Base-by-base conservation (phyloP, 345 rosid genomes). In the Gynandropsis gynandra region DNA sequence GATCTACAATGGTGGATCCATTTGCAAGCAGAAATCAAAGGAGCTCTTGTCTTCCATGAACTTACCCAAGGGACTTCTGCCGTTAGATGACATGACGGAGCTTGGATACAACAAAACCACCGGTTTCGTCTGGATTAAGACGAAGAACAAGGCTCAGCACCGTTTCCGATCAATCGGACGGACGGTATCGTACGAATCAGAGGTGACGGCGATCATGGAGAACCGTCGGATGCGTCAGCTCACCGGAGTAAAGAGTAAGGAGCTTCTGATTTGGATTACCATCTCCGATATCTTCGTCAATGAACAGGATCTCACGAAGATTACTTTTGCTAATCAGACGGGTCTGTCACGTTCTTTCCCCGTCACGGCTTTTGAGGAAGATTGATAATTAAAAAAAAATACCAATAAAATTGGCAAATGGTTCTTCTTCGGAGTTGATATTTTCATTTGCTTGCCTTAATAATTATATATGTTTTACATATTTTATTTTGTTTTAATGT, bases 121-220 rank as follows among this genome's bases (percentile, higher is more conserved):
- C 0, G 85, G 93, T 7, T 81, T 80, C 68, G 67, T 81, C 8
- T 84, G 85, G 88, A 47, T 81, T 51, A 84, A 68, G 75, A 77
- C 69, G 52, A 70, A 68, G 54, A 70, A 70, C 47, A 51, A 59
- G 41, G 60, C 16, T 16, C 68, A 73, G 31, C 85, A 76, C 45
- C 58, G 43, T 56, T 80, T 78, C 60, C 59, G 21, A 4, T 35
- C 56, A 0, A 72, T 80, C 3, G 79, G 77, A 8, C 19, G 56
- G 9, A 65, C 59, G 31, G 79, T 74, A 7, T 65, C 74, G 11
- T 81, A 81, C 18, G 93, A 75, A 2, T 58, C 67, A 0, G 83
- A 78, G 36, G 62, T 84, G 4, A 69, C 85, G 8, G 74, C 74
- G 15, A 74, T 75, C 29, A 62, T 81, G 0, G 85, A 76, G 63